These are phyloP conservation scores for Cyclanthera cordifolia DNA, from an alignment of 306 rosid species.

Conservation along the genomic window DNA sequence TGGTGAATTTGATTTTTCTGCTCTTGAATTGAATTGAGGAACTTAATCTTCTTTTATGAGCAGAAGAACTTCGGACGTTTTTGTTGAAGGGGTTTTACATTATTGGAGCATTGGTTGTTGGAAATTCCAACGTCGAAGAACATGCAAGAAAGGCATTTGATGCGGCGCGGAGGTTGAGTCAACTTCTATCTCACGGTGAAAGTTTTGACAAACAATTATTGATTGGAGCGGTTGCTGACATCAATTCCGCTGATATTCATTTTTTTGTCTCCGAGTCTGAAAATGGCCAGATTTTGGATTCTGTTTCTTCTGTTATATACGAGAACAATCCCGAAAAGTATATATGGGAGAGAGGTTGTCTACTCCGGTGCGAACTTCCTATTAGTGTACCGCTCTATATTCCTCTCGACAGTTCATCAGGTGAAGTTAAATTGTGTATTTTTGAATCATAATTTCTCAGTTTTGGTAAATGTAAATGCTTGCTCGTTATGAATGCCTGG, in stretches of 20 bases:
- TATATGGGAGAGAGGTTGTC: constrained; percentile 81
- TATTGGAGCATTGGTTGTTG: constrained; percentile 50
- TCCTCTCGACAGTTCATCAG: constrained; percentile 36
- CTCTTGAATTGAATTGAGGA: not conserved
- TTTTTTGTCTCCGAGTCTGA: constrained; percentile 40
- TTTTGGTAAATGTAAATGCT: not conserved
- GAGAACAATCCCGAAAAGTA: constrained; percentile 41
- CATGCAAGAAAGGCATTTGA: constrained; percentile 35
- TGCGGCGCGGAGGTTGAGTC: constrained; percentile 34
- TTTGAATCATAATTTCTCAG: not conserved
- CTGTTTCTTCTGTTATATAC: constrained; percentile 26
- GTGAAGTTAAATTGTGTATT: constrained; percentile 21
- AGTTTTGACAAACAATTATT: constrained; percentile 17
- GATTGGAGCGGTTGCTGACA: constrained; percentile 49
- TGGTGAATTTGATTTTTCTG: not conserved
- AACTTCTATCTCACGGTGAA: constrained; percentile 27
- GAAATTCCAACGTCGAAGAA: constrained; percentile 20
- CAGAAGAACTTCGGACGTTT: constrained; percentile 54
- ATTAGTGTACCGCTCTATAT: constrained; percentile 58
- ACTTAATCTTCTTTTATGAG: constrained; percentile 17
- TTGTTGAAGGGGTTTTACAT: constrained; percentile 56
- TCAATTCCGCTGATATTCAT: constrained; percentile 22
- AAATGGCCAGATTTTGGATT: constrained; percentile 21
- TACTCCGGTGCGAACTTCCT: constrained; percentile 65
- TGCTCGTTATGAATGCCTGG: not conserved